phyloP scores from a whole-genome alignment of 306 rosid genomes.

The Quercus cerris region DNA sequence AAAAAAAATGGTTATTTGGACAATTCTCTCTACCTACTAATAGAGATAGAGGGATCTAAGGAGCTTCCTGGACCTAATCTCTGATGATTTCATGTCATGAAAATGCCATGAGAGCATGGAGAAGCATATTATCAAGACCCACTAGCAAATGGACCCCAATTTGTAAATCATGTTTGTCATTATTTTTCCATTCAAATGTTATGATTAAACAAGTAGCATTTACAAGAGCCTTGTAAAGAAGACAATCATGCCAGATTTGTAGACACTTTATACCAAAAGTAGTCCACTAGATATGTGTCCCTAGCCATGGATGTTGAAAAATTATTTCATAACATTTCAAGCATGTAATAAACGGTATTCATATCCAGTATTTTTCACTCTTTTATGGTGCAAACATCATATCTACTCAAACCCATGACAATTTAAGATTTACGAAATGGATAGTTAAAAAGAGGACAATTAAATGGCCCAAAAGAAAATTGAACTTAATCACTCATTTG shows the following conservation, averaged over 20 bases:
- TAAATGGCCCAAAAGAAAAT: neutral
- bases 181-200: neutral
- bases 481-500: neutral
- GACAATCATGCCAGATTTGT: neutral
- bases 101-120: no score
- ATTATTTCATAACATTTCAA: neutral
- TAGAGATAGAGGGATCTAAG: no score
- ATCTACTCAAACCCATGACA: neutral
- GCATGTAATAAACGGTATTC: neutral
- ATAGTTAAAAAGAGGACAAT: neutral
- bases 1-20: no score
- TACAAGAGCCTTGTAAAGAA: neutral
- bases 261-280: neutral
- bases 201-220: neutral
- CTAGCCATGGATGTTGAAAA: neutral
- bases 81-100: no score
- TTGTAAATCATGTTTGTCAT: neutral
- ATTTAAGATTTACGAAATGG: slow-evolving; percentile 2
- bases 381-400: neutral
- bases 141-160: neutral
- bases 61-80: no score
- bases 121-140: no score
- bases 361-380: neutral
- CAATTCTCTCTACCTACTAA: no score
- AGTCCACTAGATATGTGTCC: neutral